These are phyloP conservation scores for Calocybe indica DNA, from an alignment of 768 basidiomycete species.

Conservation along the genomic window DNA sequence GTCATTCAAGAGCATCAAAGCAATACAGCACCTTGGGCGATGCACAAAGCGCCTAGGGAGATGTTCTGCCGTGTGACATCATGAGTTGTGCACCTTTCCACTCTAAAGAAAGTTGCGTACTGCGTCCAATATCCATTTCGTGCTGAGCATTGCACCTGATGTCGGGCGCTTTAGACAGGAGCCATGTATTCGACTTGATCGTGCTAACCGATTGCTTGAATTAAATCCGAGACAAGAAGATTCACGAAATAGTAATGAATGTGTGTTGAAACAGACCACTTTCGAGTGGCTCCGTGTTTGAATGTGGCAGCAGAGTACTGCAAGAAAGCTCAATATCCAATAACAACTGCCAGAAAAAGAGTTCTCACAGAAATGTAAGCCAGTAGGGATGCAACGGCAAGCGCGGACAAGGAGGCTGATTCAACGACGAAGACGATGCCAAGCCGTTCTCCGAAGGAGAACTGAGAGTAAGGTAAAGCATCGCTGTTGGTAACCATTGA, in stretches of 20 bases:
- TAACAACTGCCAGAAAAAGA: neutral
- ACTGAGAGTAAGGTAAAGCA: neutral
- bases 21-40: slow-evolving; percentile 27
- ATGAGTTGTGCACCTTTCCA: neutral
- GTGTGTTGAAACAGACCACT: neutral
- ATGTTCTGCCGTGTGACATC: slow-evolving; percentile 14
- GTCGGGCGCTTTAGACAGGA: neutral
- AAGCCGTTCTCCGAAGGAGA: slow-evolving; percentile 6
- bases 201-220: slow-evolving; percentile 33
- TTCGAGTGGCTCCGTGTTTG: neutral
- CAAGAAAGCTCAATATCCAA: neutral
- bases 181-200: too few species aligned
- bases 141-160: slow-evolving; percentile 34
- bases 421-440: slow-evolving; percentile 8
- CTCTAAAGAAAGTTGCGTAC: slow-evolving; percentile 12
- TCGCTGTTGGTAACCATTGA: neutral
- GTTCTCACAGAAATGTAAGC: slow-evolving; percentile 5
- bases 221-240: slow-evolving; percentile 39
- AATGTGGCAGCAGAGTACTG: neutral
- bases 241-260: slow-evolving; percentile 33
- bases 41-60: slow-evolving; percentile 32
- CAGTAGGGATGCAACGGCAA: slow-evolving; percentile 3
- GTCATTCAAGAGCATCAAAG: too few species aligned
- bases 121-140: slow-evolving; percentile 32
- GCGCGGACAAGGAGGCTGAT: slow-evolving; percentile 8